Evolutionary conservation across 2,329 filamentous ascomycete genomes (phyloP).

Genomic region (Metarhizium brunneum): DNA sequence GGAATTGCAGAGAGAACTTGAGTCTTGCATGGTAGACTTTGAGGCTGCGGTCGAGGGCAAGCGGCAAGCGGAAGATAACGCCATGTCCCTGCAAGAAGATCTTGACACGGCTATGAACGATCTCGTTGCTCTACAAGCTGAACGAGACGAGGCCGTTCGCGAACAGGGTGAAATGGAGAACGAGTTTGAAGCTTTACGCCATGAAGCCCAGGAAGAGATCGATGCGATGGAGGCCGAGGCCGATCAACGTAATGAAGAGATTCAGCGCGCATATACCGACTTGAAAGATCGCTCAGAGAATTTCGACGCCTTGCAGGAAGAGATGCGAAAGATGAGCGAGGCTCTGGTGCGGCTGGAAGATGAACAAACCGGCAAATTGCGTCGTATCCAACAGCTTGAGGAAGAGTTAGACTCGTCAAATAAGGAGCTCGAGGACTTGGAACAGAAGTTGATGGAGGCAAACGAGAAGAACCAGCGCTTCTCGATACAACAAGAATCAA

Average conservation of each 20-base stretch:
- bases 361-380: constrained; percentile 70
- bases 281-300: constrained; percentile 73
- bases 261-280: constrained; percentile 60
- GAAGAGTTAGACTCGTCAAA: constrained; percentile 76
- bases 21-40: constrained; percentile 71
- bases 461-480: constrained; percentile 83
- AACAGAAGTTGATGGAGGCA: constrained; percentile 73
- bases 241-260: constrained; percentile 63
- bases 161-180: constrained; percentile 50
- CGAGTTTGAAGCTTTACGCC: constrained; percentile 51
- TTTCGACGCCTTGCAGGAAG: constrained; percentile 81
- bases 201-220: constrained; percentile 58
- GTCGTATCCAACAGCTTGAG: constrained; percentile 74
- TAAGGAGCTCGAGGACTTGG: constrained; percentile 75
- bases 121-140: constrained; percentile 65
- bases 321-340: constrained; percentile 88
- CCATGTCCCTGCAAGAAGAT: constrained; percentile 65
- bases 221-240: constrained; percentile 61
- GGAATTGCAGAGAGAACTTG: constrained; percentile 73
- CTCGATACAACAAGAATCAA: constrained; percentile 84
- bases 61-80: constrained; percentile 48
- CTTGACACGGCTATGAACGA: constrained; percentile 73
- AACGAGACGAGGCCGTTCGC: constrained; percentile 77
- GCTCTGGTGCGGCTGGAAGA: constrained; percentile 81
- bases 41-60: constrained; percentile 60